Conservation (phyloP, 2,329 filamentous ascomycete species). For the Dichotomopilus funicola region DNA sequence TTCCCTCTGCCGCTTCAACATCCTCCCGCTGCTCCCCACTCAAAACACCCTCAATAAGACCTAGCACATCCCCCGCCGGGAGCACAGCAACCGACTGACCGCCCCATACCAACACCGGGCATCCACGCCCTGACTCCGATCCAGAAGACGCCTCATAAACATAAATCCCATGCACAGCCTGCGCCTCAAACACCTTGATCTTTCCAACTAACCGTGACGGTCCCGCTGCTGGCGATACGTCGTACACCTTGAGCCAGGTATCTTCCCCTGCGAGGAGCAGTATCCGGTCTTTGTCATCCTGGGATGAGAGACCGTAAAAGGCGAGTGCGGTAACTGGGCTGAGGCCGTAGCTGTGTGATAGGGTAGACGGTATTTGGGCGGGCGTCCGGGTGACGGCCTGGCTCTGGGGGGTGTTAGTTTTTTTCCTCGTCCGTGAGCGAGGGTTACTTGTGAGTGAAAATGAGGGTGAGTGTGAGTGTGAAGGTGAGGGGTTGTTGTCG, state of each 20-base stretch:
- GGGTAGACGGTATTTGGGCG: neutral
- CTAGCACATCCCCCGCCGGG: neutral
- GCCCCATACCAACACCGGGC: conserved; percentile 60
- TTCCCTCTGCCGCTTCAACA: too few relatives aligned
- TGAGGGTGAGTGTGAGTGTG: too few relatives aligned
- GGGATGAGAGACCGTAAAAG: conserved; percentile 36
- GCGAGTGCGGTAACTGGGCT: conserved; percentile 55
- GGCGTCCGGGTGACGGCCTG: neutral
- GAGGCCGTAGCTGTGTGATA: conserved; percentile 36
- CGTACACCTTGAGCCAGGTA: conserved; percentile 49
- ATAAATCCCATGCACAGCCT: conserved; percentile 69
- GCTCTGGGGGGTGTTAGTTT: conserved; percentile 11
- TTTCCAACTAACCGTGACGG: conserved; percentile 34
- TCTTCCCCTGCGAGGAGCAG: conserved; percentile 57
- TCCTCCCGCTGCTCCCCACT: too few relatives aligned
- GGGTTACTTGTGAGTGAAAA: neutral
- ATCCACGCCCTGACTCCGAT: too few relatives aligned
- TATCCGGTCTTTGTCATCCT: conserved; percentile 18
- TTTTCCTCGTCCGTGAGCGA: neutral
- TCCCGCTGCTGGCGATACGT: conserved; percentile 23
- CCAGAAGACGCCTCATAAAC: conserved; percentile 26
- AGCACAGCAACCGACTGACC: conserved; percentile 50
- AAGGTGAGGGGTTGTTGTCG: too few relatives aligned
- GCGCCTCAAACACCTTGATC: conserved; percentile 54
- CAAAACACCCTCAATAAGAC: too few relatives aligned